phyloP scores from a whole-genome alignment of 257 asterid species.

The Henckelia pumila region DNA sequence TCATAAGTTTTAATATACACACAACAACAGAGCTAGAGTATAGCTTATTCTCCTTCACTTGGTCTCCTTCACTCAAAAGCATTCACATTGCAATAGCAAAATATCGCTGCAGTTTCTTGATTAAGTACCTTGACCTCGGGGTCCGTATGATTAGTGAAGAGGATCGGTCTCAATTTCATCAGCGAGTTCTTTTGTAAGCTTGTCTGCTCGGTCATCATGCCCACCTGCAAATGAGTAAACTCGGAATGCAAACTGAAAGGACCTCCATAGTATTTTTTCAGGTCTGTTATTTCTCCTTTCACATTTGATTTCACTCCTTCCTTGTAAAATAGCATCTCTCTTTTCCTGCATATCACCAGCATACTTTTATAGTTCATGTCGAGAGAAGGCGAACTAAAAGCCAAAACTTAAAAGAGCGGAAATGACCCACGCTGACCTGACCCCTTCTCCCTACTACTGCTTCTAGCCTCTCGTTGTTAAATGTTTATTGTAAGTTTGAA shows the following conservation, averaged over 20 bases:
- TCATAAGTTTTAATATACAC: background rate
- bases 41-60: conserved; percentile 27
- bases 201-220: conserved; percentile 84
- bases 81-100: conserved; percentile 13
- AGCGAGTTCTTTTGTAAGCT: conserved; percentile 72
- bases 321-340: conserved; percentile 40
- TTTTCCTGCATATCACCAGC: conserved; percentile 44
- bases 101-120: conserved; percentile 18
- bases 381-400: background rate
- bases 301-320: conserved; percentile 19
- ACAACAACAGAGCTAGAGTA: conserved; percentile 21
- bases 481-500: no score
- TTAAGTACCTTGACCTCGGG: conserved; percentile 13
- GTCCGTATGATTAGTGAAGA: conserved; percentile 21
- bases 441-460: no score
- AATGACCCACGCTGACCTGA: background rate
- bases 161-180: conserved; percentile 62
- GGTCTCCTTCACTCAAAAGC: conserved; percentile 1
- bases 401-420: background rate
- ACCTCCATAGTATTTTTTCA: conserved; percentile 68
- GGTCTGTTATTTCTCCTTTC: conserved; percentile 46
- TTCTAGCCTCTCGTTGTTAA: no score
- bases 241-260: conserved; percentile 81
- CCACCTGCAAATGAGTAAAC: conserved; percentile 90
- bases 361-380: background rate